Percentiles rank a stretch among this genome's conserved stretches.
These are phyloP conservation scores for Hypholoma sublateritium DNA, from an alignment of 768 basidiomycete genomes.

Conservation along the genomic window DNA sequence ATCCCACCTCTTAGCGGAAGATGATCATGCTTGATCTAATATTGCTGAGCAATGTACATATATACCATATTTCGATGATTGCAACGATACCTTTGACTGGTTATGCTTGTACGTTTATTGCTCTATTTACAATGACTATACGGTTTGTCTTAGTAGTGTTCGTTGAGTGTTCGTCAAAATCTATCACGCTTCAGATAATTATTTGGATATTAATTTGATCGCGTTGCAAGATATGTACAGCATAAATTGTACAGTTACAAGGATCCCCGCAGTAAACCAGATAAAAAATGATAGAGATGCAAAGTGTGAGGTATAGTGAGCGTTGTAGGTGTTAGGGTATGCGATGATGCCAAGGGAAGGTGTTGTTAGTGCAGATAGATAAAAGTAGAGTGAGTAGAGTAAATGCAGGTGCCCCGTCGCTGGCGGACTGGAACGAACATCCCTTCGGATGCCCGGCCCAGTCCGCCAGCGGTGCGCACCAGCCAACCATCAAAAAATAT, in stretches of 20 bases:
- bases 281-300: constrained; percentile 1
- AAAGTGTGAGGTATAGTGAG: neutral
- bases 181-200: no score
- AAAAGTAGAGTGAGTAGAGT: neutral
- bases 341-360: no score
- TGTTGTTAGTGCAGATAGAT: neutral
- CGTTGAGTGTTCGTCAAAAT: no score
- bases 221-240: neutral
- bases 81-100: no score
- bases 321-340: neutral
- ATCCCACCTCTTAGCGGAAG: constrained; percentile 19
- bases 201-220: neutral
- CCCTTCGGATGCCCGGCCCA: neutral
- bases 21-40: neutral
- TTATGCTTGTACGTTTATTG: no score
- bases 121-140: neutral
- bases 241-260: constrained; percentile 1
- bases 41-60: neutral
- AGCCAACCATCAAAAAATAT: neutral
- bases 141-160: neutral
- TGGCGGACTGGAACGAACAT: no score
- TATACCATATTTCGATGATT: neutral
- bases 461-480: neutral
- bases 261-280: neutral
- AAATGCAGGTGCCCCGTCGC: no score